Base-by-base conservation (phyloP, 768 basidiomycete species). In the Boletus pseudo-olivaceus region DNA sequence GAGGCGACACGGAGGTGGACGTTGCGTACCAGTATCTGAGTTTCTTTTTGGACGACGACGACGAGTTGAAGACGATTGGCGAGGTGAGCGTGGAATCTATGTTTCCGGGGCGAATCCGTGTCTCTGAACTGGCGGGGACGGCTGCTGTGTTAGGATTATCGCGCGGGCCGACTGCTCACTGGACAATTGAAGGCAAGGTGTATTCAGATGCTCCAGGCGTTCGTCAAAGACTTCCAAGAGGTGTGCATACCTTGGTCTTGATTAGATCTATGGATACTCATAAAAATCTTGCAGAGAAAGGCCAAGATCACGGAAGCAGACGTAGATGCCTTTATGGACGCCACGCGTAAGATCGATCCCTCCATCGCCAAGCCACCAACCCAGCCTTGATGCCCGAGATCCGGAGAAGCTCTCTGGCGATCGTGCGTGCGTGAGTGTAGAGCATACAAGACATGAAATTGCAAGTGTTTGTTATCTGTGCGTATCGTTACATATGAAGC, bases 21-120 rank as follows among this genome's bases (percentile, higher is more conserved):
- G 92, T 99, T 51, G 80, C 87, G 53, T 98, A 93, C 71, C 95
- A 98, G 73, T 99, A 97, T 70, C 69, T 99, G 58, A 81, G 84
- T 11, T 98, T 98, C 81, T 97, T 98, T 71, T 75, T 97, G 67
- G 95, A 98, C 1, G 91, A 97, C 62, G 97, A 98, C 56, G 90
- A 83, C n/a, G 88, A 91, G 73, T 76, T 97, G 54, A 83, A 78
- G 58, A 76, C 75, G 62, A 69, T 98, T 48, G 90, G 85, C 32
- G 82, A 84, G 75, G 95, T 93, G 60, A 56, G 29, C 6, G 14
- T 26, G 10, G 15, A 3, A 8, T 9, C 2, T 35, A 23, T 26
- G 30, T 14, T 2, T 11, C 2, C 7, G 14, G 8, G 7, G 14
- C 4, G 11, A 12, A 5, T 5, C 2, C 5, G 27, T 10, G 32